These are phyloP conservation scores for Penicillium dipodomyicola DNA, from an alignment of 495 filamentous ascomycete species.

Conservation along the genomic window DNA sequence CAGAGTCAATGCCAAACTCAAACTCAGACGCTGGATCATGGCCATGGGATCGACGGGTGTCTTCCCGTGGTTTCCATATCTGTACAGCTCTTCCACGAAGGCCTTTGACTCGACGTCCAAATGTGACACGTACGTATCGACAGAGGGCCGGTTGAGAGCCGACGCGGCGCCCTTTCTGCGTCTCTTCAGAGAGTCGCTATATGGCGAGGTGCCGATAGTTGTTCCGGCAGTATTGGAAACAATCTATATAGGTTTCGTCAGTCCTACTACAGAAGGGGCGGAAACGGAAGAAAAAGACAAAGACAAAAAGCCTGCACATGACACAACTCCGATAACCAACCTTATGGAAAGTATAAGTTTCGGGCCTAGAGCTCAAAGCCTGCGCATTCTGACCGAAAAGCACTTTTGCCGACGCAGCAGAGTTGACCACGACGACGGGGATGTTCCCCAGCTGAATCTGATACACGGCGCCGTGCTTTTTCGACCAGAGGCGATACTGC, in stretches of 20 bases:
- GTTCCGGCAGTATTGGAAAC: slow-evolving; percentile 62
- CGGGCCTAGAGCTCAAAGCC: slow-evolving; percentile 57
- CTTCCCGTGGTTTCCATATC: slow-evolving; percentile 52
- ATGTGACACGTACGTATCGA: slow-evolving; percentile 59
- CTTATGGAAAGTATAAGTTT: slow-evolving; percentile 66
- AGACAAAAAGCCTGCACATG: neutral
- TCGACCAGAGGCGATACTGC: slow-evolving; percentile 58
- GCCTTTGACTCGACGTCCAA: slow-evolving; percentile 59
- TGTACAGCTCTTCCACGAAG: slow-evolving; percentile 57
- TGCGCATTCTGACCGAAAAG: slow-evolving; percentile 60
- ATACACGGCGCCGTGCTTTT: slow-evolving; percentile 57
- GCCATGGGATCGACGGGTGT: slow-evolving; percentile 57
- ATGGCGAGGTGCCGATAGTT: slow-evolving; percentile 64
- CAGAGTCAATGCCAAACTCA: slow-evolving; percentile 58
- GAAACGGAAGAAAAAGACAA: no score
- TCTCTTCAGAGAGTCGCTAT: slow-evolving; percentile 59
- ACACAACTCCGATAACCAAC: slow-evolving; percentile 27
- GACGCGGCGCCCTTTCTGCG: slow-evolving; percentile 62
- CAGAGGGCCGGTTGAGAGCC: slow-evolving; percentile 60
- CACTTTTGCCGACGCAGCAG: slow-evolving; percentile 52
- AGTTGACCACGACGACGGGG: slow-evolving; percentile 60
- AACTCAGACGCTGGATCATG: slow-evolving; percentile 57
- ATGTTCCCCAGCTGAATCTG: slow-evolving; percentile 65
- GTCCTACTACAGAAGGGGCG: no score
- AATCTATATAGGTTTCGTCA: slow-evolving; percentile 30